A percentile compares a stretch with the other conserved stretches of the same genome.
Evolutionary conservation across 306 rosid genomes (phyloP).

Genomic region (Luffa acutangula): DNA sequence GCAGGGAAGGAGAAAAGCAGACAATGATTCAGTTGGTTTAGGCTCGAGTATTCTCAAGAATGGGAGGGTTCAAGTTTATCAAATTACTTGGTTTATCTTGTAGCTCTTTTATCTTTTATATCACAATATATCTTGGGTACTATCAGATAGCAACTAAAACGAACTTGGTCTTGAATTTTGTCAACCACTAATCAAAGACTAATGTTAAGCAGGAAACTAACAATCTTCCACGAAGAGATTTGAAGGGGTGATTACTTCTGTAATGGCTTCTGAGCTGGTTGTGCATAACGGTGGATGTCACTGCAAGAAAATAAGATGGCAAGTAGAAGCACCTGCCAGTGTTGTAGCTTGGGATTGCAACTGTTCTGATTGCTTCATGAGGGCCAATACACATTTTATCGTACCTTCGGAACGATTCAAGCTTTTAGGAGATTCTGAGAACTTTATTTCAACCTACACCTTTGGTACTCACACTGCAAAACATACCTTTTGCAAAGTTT

Average conservation of each 20-base stretch:
- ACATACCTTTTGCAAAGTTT: slow-evolving; percentile 71
- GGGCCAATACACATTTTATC: slow-evolving; percentile 47
- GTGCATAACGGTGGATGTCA: slow-evolving; percentile 80
- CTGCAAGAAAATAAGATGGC: slow-evolving; percentile 79
- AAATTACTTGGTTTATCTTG: no score
- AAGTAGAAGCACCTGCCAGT: slow-evolving; percentile 39
- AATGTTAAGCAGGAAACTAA: neutral
- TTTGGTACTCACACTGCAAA: slow-evolving; percentile 75
- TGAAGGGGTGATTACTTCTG: neutral
- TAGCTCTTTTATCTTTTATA: no score
- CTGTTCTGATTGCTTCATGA: slow-evolving; percentile 74
- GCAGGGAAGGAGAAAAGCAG: no score
- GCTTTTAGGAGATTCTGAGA: slow-evolving; percentile 51
- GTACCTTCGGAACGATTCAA: slow-evolving; percentile 51
- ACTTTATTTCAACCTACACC: slow-evolving; percentile 60
- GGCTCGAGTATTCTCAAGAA: no score
- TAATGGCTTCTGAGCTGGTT: slow-evolving; percentile 48
- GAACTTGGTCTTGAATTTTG: neutral
- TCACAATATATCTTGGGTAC: no score
- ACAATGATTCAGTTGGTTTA: no score
- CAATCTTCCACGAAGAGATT: neutral
- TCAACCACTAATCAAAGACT: neutral
- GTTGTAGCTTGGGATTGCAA: slow-evolving; percentile 71
- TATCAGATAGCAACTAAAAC: neutral
- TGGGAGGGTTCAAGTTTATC: no score